A percentile compares a stretch with the other conserved stretches of the same genome.
phyloP scores from a whole-genome alignment of 164 flowering plant genomes.

The Nymphaea colorata region DNA sequence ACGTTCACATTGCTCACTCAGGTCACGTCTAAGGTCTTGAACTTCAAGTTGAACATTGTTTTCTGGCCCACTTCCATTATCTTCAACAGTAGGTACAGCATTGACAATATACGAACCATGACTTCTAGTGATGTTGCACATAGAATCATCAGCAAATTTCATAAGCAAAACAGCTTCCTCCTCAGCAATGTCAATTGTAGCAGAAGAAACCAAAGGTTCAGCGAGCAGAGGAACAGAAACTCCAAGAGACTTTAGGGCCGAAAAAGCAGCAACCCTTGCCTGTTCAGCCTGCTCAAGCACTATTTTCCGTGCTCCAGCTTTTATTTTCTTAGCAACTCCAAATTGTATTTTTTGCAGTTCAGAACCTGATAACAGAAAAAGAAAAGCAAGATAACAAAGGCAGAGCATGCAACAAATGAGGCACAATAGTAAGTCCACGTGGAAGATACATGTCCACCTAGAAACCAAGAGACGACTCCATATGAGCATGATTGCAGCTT shows the following conservation, averaged over 20 bases:
- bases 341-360: constrained; percentile 56
- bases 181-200: constrained; percentile 9
- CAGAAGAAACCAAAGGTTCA: constrained; percentile 25
- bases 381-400: constrained; percentile 4
- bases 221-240: constrained; percentile 48
- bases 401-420: neutral
- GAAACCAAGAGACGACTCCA: no score
- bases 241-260: constrained; percentile 90
- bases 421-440: neutral
- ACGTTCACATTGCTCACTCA: no score
- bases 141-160: no score
- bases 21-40: no score
- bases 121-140: no score
- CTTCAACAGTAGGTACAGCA: neutral
- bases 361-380: constrained; percentile 22
- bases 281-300: constrained; percentile 97
- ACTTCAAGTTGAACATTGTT: no score
- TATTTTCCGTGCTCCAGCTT: constrained; percentile 86
- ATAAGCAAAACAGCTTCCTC: constrained; percentile 21
- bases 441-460: neutral
- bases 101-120: neutral
- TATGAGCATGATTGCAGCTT: neutral
- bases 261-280: constrained; percentile 86
- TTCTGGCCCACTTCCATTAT: neutral
- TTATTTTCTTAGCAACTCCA: constrained; percentile 91